Evolutionary conservation across 73 alveolate species (phyloP).

Genomic region (Tetrahymena malaccensis): DNA sequence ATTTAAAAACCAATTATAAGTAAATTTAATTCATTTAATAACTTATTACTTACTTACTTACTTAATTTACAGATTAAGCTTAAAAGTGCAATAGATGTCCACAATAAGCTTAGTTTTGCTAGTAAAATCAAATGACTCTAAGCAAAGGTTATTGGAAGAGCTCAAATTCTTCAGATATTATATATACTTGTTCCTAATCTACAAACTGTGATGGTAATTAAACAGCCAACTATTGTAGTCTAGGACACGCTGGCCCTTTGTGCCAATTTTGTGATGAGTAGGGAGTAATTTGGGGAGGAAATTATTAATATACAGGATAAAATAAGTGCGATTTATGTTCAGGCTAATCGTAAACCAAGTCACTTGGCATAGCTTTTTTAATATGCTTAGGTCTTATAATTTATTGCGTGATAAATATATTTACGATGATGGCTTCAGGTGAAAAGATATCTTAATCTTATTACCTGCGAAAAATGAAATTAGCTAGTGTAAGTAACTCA

Average conservation of each 20-base stretch:
- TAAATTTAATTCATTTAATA: background rate
- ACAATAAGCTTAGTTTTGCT: background rate
- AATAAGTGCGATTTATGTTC: background rate
- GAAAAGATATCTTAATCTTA: background rate
- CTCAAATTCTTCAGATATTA: background rate
- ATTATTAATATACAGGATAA: background rate
- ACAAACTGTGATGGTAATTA: background rate
- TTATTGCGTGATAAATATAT: background rate
- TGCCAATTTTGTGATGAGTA: background rate
- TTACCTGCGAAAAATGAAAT: background rate
- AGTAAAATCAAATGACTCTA: background rate
- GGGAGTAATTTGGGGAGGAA: background rate
- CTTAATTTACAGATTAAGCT: background rate
- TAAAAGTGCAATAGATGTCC: background rate
- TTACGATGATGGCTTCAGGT: background rate
- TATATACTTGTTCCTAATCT: background rate
- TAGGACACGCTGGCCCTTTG: background rate
- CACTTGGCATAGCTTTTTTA: background rate
- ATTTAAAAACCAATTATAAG: background rate
- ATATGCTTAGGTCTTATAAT: background rate
- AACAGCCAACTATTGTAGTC: background rate
- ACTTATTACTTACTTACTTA: background rate
- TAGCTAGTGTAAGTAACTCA: background rate
- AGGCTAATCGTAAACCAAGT: background rate
- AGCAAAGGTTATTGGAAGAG: background rate